phyloP scores from a whole-genome alignment of 768 basidiomycete genomes.

The Lactarius akahatsu region DNA sequence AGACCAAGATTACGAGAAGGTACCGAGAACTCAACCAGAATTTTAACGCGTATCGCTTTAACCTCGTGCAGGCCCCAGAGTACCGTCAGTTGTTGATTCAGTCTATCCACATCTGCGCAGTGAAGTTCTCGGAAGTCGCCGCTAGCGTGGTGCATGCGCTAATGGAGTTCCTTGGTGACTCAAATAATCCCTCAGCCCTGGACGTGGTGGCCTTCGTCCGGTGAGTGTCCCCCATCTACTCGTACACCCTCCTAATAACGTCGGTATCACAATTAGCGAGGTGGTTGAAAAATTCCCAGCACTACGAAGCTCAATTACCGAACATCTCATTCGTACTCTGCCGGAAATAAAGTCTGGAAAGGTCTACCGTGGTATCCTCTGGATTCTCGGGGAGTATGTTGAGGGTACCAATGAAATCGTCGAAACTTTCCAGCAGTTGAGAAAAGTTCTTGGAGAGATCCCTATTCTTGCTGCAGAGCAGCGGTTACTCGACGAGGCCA shows the following conservation, averaged over 20 bases:
- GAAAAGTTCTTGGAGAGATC: constrained; percentile 92
- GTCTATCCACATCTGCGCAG: constrained; percentile 93
- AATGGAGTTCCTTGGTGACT: constrained; percentile 93
- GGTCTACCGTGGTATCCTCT: constrained; percentile 92
- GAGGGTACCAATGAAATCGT: constrained; percentile 65
- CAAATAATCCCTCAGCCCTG: constrained; percentile 90
- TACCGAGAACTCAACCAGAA: constrained; percentile 32
- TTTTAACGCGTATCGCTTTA: background rate
- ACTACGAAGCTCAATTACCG: constrained; percentile 76
- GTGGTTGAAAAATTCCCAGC: constrained; percentile 97
- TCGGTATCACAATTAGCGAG: constrained; percentile 50
- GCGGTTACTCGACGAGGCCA: constrained; percentile 72
- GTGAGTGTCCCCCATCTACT: constrained; percentile 32
- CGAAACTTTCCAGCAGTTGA: constrained; percentile 69
- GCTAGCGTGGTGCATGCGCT: constrained; percentile 91
- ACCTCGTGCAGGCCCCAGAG: constrained; percentile 68
- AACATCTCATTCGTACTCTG: constrained; percentile 80
- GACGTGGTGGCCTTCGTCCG: constrained; percentile 90
- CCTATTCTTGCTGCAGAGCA: constrained; percentile 94
- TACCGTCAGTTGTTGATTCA: constrained; percentile 96
- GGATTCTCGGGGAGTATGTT: constrained; percentile 98
- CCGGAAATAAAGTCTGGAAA: constrained; percentile 92
- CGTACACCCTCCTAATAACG: background rate
- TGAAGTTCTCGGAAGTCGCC: constrained; percentile 96
- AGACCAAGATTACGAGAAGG: constrained; percentile 92